Evolutionary conservation across 768 basidiomycete species (phyloP), one percentile per base, ranked within the genome.

Genomic region (Psilocybe sp.): DNA sequence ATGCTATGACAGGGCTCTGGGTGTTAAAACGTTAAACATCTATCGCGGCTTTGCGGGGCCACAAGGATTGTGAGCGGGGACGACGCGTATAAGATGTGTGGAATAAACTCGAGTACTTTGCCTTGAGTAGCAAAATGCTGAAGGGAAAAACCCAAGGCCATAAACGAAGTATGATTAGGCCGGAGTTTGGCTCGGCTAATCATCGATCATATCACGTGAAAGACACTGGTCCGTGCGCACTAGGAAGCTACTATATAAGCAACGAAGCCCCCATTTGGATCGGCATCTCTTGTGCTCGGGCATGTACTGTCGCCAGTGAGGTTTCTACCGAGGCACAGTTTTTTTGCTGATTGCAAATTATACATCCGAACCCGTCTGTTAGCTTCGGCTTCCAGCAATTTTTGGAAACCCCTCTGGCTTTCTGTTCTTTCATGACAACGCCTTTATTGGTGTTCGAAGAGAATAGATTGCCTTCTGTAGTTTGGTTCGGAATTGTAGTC

Each of bases 271-370:
- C 0, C 39, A 44, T 12, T 13, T 4, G 23, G 53, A 65, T 75
- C 73, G 60, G 60, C 60, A 85, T 85, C 85, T 87, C 86, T 92
- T 92, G 59, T 60, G 59, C 59, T 60, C 56, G 59, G 59, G 59
- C 59, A 60, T 60, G 59, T 60, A 57, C 59, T 60, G 56, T 60
- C 56, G 59, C 59, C 59, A 60, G 59, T 91, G 89, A 92, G 87
- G 89, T 92, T 78, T 82, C 76, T 87, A 91, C 89, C 85, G 89
- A 92, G 87, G 59, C 59, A 57, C 59, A 89, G 87, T 88, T 80
- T 89, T 76, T 67, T 91, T 89, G 89, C 87, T 91, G 85, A 85
- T 91, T 91, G 88, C 88, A 91, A 91, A 91, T 88, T 90, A 89
- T 79, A 88, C 87, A 91, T 91, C 89, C 89, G 87, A 89, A 90